Conservation (phyloP, 257 asterid species). For the Cynanchum wilfordii region DNA sequence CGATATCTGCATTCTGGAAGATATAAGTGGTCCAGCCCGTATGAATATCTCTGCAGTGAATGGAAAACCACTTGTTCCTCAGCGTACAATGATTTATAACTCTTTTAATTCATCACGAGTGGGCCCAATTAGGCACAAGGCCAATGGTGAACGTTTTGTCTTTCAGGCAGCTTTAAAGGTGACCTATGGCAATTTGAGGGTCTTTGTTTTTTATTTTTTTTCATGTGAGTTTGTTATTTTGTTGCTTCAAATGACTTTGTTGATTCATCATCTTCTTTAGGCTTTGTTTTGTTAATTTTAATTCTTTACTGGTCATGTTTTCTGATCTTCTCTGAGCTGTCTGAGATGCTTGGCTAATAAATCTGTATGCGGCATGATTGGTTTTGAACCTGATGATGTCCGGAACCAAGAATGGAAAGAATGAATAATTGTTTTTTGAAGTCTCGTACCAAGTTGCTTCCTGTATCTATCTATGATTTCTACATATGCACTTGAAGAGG, state of each 20-base stretch:
- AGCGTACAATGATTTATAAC: slow-evolving; percentile 30
- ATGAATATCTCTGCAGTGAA: slow-evolving; percentile 26
- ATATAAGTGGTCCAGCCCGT: slow-evolving; percentile 57
- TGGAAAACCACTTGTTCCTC: slow-evolving; percentile 33
- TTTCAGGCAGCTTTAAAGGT: slow-evolving; percentile 82
- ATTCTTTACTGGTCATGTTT: not conserved
- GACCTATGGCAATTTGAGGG: slow-evolving; percentile 7
- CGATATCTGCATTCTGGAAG: slow-evolving; percentile 70
- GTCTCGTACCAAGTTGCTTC: not conserved
- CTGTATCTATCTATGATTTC: not conserved
- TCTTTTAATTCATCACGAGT: slow-evolving; percentile 30
- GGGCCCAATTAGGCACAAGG: slow-evolving; percentile 44
- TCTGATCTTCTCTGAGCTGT: not conserved
- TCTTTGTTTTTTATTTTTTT: slow-evolving; percentile 2
- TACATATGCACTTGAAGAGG: not conserved
- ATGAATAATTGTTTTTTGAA: not conserved
- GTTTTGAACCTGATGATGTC: not conserved
- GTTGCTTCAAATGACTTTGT: not conserved
- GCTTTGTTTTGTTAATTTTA: not conserved
- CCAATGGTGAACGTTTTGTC: slow-evolving; percentile 58
- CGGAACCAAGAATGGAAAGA: not conserved
- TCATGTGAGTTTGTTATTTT: not conserved
- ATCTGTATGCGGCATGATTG: not conserved
- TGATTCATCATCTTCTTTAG: not conserved
- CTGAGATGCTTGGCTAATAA: not conserved